Evolutionary conservation across 768 basidiomycete genomes (phyloP).

Genomic region (Sporobolomyces phaffii): DNA sequence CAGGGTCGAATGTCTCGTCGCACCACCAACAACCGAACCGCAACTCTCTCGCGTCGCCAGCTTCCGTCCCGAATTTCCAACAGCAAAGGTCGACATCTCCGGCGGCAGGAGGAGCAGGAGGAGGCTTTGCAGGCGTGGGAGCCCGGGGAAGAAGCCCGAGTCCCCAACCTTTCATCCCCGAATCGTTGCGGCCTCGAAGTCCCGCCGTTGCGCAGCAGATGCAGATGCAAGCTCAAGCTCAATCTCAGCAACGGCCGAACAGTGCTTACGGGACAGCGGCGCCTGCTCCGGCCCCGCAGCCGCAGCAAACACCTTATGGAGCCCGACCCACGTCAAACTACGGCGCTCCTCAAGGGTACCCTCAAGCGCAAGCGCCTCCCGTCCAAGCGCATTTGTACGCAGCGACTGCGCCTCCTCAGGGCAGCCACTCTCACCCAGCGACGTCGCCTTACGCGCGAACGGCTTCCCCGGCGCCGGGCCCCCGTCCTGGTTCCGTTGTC

Average conservation of each 20-base stretch:
- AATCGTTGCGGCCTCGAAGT: conserved; percentile 22
- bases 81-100: conserved; percentile 11
- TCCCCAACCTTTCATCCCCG: conserved; percentile 35
- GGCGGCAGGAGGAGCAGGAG: background rate
- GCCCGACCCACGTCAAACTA: conserved; percentile 3
- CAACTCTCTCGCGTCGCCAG: conserved; percentile 16
- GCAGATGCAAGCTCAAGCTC: background rate
- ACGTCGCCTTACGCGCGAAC: conserved; percentile 4
- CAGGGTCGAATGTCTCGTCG: conserved; percentile 10
- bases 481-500: conserved; percentile 34
- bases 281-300: conserved; percentile 35
- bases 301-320: conserved; percentile 26
- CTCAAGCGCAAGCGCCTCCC: background rate
- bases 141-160: conserved; percentile 14
- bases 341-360: conserved; percentile 26
- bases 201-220: conserved; percentile 32
- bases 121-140: conserved; percentile 16
- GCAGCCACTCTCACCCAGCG: background rate
- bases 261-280: conserved; percentile 20
- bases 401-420: too few species aligned
- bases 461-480: conserved; percentile 7
- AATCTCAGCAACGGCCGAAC: conserved; percentile 33
- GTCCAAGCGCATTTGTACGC: background rate
- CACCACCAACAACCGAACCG: background rate
- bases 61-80: background rate